phyloP scores from a whole-genome alignment of 768 basidiomycete species.

The Xerocomellus intermedius region DNA sequence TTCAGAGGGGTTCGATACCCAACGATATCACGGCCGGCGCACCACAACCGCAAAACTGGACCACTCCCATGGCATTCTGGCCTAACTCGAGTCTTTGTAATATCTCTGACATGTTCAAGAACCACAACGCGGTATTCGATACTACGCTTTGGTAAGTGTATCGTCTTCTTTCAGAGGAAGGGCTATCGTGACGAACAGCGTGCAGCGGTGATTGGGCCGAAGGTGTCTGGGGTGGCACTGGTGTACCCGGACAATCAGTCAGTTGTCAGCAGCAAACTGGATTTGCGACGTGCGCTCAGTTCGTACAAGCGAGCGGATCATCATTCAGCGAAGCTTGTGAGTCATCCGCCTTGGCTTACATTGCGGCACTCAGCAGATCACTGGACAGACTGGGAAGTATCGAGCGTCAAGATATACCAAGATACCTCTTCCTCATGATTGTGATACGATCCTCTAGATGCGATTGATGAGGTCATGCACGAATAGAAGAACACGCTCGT shows the following conservation, averaged over 20 bases:
- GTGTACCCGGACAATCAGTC: constrained; percentile 80
- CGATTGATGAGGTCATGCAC: constrained; percentile 2
- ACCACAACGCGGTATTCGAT: constrained; percentile 79
- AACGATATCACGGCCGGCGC: constrained; percentile 67
- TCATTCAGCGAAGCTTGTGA: constrained; percentile 76
- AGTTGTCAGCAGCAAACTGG: constrained; percentile 86
- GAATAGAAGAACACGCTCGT: constrained; percentile 10
- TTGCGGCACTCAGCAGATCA: constrained; percentile 1
- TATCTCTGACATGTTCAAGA: constrained; percentile 75
- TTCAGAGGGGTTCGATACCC: constrained; percentile 71
- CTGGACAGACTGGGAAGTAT: constrained; percentile 75
- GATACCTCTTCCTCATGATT: constrained; percentile 25
- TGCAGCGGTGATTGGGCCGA: constrained; percentile 88
- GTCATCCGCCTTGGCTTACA: constrained; percentile 32
- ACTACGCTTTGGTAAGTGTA: constrained; percentile 71
- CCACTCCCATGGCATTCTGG: constrained; percentile 75
- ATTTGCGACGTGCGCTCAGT: constrained; percentile 75
- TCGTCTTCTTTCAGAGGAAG: constrained; percentile 1
- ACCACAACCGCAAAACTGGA: constrained; percentile 80
- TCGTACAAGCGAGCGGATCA: constrained; percentile 68
- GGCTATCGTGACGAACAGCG: constrained; percentile 3
- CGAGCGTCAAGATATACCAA: constrained; percentile 73
- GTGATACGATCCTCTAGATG: background rate
- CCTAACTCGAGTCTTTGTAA: constrained; percentile 65
- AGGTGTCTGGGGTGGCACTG: constrained; percentile 67